Conservation (phyloP, 345 rosid species). For the Salix koriyanagi region DNA sequence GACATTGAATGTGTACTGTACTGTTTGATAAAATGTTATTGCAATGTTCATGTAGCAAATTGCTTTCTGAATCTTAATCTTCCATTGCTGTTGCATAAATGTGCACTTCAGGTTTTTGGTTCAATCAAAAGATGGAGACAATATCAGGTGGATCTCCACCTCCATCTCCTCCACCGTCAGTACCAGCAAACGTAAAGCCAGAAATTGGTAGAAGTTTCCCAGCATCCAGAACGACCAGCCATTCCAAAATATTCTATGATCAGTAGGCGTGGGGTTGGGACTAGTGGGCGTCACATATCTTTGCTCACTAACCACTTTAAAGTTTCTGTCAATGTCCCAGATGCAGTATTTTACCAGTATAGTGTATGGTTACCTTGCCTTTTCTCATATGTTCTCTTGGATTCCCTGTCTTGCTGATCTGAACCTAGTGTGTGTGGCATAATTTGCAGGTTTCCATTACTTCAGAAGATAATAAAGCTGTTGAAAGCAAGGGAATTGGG, state of each 20-base stretch:
- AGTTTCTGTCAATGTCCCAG: slow-evolving; percentile 46
- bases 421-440: neutral
- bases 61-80: too few species aligned
- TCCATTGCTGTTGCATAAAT: neutral
- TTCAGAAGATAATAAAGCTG: slow-evolving; percentile 46
- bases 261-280: slow-evolving; percentile 52
- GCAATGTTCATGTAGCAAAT: too few species aligned
- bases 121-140: slow-evolving; percentile 42
- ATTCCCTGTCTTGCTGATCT: neutral
- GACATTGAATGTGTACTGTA: too few species aligned
- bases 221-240: neutral
- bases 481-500: slow-evolving; percentile 61
- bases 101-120: neutral
- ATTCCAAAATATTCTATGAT: slow-evolving; percentile 43
- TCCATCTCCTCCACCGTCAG: slow-evolving; percentile 25
- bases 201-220: slow-evolving; percentile 20
- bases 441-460: slow-evolving; percentile 59
- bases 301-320: slow-evolving; percentile 69
- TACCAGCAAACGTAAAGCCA: slow-evolving; percentile 27
- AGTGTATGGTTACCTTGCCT: slow-evolving; percentile 43
- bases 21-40: too few species aligned
- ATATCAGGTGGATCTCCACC: slow-evolving; percentile 25
- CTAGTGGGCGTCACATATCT: slow-evolving; percentile 38
- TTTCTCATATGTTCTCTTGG: slow-evolving; percentile 10
- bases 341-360: slow-evolving; percentile 74